phyloP scores from a whole-genome alignment of 2,329 filamentous ascomycete species.

The Thielaviopsis ethacetica region DNA sequence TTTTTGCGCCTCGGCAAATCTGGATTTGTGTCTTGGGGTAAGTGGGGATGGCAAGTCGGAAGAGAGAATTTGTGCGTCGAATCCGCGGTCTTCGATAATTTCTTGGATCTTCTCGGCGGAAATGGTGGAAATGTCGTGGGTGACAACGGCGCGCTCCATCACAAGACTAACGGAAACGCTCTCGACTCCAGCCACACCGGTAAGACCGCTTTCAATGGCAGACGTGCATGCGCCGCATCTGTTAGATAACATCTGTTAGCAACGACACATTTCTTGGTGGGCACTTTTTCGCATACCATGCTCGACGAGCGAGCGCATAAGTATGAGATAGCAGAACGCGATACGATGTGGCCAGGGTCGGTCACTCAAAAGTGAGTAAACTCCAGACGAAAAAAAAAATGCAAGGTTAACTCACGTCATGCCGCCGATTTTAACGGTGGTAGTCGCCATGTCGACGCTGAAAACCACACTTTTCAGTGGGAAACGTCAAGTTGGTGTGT shows the following conservation, averaged over 20 bases:
- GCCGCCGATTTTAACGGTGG: conserved; percentile 77
- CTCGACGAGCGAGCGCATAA: neutral
- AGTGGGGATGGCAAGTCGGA: conserved; percentile 52
- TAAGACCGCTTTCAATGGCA: conserved; percentile 84
- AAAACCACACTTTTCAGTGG: neutral
- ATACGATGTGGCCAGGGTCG: neutral
- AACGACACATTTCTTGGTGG: neutral
- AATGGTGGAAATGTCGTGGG: conserved; percentile 66
- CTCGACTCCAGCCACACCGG: conserved; percentile 62
- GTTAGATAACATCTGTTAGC: neutral
- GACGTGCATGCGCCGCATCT: conserved; percentile 83
- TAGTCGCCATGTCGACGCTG: conserved; percentile 61
- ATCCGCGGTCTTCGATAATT: conserved; percentile 80
- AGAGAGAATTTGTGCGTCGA: conserved; percentile 77
- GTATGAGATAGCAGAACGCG: neutral
- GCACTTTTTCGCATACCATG: neutral
- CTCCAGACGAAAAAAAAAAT: conserved; percentile 6
- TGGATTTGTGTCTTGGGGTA: conserved; percentile 18
- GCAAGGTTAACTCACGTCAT: conserved; percentile 45
- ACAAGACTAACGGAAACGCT: conserved; percentile 84
- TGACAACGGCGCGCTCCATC: conserved; percentile 88
- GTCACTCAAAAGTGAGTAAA: neutral
- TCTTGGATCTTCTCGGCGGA: conserved; percentile 62
- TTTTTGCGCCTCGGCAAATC: conserved; percentile 7
- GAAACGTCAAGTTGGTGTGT: neutral